Base-by-base conservation (phyloP, 257 asterid genomes). In the Gardenia jasminoides region DNA sequence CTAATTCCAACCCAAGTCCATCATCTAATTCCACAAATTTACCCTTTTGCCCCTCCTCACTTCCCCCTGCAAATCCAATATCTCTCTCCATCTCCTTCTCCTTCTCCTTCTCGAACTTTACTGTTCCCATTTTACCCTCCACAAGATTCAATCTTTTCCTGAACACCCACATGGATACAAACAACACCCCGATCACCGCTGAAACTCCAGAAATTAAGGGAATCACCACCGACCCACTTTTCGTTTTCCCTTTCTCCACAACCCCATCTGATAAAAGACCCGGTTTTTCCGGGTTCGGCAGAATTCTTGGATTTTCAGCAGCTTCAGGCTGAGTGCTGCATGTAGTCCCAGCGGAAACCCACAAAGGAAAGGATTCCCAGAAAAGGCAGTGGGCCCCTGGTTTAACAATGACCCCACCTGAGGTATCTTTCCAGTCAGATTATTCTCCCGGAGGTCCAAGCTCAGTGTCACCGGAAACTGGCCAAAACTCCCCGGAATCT, bases 371-470 rank as follows among this genome's bases (percentile, higher is more conserved):
- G 89, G 91, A 76, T 96, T 96, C 62, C 97, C 98, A 0, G 94
- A 80, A 78, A 96, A 96, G 26, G 98, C 99, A 46, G 99, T 96
- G 50, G 99, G 99, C 0, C 99, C 98, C 89, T 96, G 99, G 85
- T 96, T 96, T 74, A 93, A 77, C 70, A 93, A 82, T 0, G 98
- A 87, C 20, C 97, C 99, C 77, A 83, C 90, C 85, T 86, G 86
- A 76, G 99, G 99, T 81, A 96, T 86, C 78, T 93, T 93, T 4
- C 99, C 98, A 15, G 89, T 89, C 70, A 96, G 88, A 50, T 96
- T 93, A 76, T 96, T 96, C 59, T 80, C 77, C 78, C 85, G 86
- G 70, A 96, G 89, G 72, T 96, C 98, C 47, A 96, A 85, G 80
- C 97, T 93, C 62, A 96, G 87, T 82, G 85, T 88, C 68, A 92